phyloP scores from a whole-genome alignment of 768 basidiomycete species.

The Asterophora lycoperdoides region DNA sequence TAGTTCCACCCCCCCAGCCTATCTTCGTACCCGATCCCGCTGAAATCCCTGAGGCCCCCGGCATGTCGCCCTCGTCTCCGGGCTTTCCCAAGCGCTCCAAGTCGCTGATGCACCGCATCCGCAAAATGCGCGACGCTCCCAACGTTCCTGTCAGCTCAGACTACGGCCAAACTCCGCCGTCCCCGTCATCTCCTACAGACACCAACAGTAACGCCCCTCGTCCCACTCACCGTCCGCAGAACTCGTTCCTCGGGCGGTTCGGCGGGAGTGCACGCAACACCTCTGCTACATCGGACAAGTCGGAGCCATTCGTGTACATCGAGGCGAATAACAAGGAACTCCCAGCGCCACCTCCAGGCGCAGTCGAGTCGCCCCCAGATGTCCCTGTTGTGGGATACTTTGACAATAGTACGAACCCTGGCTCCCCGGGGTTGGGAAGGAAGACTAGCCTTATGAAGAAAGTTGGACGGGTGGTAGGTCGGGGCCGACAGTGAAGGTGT shows the following conservation, averaged over 20 bases:
- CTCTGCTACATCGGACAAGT: conserved; percentile 31
- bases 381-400: conserved; percentile 50
- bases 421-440: conserved; percentile 52
- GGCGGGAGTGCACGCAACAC: conserved; percentile 31
- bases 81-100: conserved; percentile 65
- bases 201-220: conserved; percentile 31
- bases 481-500: conserved; percentile 32
- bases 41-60: conserved; percentile 32
- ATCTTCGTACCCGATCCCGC: conserved; percentile 64
- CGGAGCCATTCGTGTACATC: conserved; percentile 66
- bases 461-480: conserved; percentile 67
- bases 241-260: conserved; percentile 77
- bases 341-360: conserved; percentile 37
- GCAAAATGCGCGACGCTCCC: conserved; percentile 82
- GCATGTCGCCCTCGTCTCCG: conserved; percentile 39
- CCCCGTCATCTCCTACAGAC: conserved; percentile 33
- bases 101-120: conserved; percentile 84
- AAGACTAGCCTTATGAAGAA: conserved; percentile 81
- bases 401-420: conserved; percentile 29
- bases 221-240: conserved; percentile 68
- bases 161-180: conserved; percentile 40
- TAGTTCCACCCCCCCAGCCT: conserved; percentile 77
- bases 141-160: conserved; percentile 67
- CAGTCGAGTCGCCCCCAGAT: conserved; percentile 20
- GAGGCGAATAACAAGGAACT: conserved; percentile 60